A percentile compares a stretch with the other conserved stretches of the same genome.
phyloP scores from a whole-genome alignment of 805 yeast genomes.

The Phaffomyces thermotolerans region DNA sequence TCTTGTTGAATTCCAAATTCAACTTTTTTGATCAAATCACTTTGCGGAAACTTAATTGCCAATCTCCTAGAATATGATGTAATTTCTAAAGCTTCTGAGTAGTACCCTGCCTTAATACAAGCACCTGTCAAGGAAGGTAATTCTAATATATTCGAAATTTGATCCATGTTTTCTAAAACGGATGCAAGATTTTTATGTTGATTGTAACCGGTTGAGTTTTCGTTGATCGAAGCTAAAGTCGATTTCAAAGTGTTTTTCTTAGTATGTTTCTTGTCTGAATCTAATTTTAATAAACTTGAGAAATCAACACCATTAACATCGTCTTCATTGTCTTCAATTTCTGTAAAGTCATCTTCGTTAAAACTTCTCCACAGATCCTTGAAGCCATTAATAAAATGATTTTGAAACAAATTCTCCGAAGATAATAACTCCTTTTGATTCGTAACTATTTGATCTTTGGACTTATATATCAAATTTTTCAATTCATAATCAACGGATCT shows the following conservation, averaged over 20 bases:
- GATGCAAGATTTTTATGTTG: constrained; percentile 23
- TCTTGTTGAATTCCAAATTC: constrained; percentile 48
- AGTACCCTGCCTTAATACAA: constrained; percentile 82
- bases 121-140: constrained; percentile 76
- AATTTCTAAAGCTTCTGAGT: constrained; percentile 83
- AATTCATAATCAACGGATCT: constrained; percentile 40
- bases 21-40: constrained; percentile 43
- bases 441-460: constrained; percentile 34
- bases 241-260: constrained; percentile 6
- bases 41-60: constrained; percentile 58
- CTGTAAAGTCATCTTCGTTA: constrained; percentile 24
- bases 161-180: constrained; percentile 57
- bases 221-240: constrained; percentile 1
- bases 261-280: constrained; percentile 15
- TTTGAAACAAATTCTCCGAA: constrained; percentile 25
- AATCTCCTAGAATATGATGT: constrained; percentile 68
- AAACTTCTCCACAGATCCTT: constrained; percentile 26
- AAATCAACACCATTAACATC: constrained; percentile 3
- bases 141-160: constrained; percentile 70
- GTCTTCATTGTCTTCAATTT: constrained; percentile 24
- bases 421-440: constrained; percentile 33
- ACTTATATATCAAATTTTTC: constrained; percentile 29
- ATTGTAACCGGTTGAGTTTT: neutral
- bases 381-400: constrained; percentile 25
- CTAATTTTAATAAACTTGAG: constrained; percentile 17